Conservation (phyloP, 1,139 yeast genomes). For the Groenewaldozyma auringiensis region DNA sequence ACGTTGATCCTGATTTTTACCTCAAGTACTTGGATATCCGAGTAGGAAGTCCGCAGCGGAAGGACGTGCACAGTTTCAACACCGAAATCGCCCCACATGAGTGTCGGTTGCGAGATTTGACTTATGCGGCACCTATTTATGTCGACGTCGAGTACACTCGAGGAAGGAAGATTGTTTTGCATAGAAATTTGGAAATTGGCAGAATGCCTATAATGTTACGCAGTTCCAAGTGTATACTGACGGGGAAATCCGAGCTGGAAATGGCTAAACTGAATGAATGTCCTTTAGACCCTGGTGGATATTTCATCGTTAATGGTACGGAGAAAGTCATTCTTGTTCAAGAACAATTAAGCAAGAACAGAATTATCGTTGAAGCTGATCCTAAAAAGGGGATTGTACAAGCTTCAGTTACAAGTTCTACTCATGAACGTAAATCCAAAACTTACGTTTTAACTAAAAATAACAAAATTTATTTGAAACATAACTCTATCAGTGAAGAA, state of each 20-base stretch:
- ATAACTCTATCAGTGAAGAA: conserved; percentile 91
- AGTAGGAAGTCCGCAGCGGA: conserved; percentile 52
- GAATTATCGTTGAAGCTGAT: conserved; percentile 97
- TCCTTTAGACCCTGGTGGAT: conserved; percentile 98
- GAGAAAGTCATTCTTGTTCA: conserved; percentile 95
- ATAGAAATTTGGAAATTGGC: conserved; percentile 87
- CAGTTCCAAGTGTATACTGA: conserved; percentile 80
- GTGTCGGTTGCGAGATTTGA: conserved; percentile 88
- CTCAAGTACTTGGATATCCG: conserved; percentile 86
- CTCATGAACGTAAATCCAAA: conserved; percentile 95
- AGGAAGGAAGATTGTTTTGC: conserved; percentile 85
- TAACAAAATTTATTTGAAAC: conserved; percentile 82
- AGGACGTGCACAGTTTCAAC: conserved; percentile 45
- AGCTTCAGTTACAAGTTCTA: conserved; percentile 95
- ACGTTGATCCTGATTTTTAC: conserved; percentile 95
- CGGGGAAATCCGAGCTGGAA: conserved; percentile 65
- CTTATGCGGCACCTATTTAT: conserved; percentile 92
- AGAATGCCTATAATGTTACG: conserved; percentile 97
- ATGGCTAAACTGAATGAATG: conserved; percentile 93
- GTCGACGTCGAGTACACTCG: conserved; percentile 97
- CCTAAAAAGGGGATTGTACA: conserved; percentile 91
- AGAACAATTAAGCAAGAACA: conserved; percentile 92
- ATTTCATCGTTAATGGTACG: conserved; percentile 94
- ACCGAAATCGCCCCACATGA: conserved; percentile 77
- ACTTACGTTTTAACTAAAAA: conserved; percentile 92